Percentiles rank a stretch among this genome's conserved stretches.
Conservation (phyloP, 2,329 filamentous ascomycete species). For the Aureobasidium sp. region DNA sequence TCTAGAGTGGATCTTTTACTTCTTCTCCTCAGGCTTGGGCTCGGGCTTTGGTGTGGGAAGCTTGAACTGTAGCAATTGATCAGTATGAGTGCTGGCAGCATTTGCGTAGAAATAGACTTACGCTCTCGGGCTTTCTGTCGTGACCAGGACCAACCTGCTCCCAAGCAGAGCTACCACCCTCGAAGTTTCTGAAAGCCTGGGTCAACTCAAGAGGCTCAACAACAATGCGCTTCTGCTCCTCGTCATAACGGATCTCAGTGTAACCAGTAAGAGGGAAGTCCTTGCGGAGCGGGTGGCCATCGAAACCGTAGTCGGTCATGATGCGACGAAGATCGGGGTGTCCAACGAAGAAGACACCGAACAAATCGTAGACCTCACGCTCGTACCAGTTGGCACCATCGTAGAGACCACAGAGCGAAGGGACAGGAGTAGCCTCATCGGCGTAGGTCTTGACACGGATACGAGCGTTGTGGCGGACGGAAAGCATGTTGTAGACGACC, state of each 20-base stretch:
- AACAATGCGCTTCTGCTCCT: slow-evolving; percentile 99
- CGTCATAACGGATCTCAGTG: slow-evolving; percentile 95
- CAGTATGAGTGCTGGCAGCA: slow-evolving; percentile 7
- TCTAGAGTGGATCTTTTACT: slow-evolving; percentile 59
- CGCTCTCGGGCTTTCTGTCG: slow-evolving; percentile 68
- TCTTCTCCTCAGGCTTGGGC: slow-evolving; percentile 79
- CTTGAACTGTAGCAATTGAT: slow-evolving; percentile 59
- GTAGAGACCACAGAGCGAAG: slow-evolving; percentile 76
- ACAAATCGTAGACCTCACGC: slow-evolving; percentile 94
- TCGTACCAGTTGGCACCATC: slow-evolving; percentile 99
- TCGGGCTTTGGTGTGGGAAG: slow-evolving; percentile 93
- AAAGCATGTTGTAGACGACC: slow-evolving; percentile 94
- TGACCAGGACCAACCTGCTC: slow-evolving; percentile 64
- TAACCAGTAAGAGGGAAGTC: slow-evolving; percentile 98
- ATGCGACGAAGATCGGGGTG: slow-evolving; percentile 95
- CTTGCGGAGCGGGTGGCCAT: slow-evolving; percentile 93
- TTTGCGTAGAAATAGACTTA: slow-evolving; percentile 29
- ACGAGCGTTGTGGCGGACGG: slow-evolving; percentile 90
- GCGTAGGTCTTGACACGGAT: slow-evolving; percentile 98
- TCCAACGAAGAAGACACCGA: slow-evolving; percentile 91
- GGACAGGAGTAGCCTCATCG: slow-evolving; percentile 89
- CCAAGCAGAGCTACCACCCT: slow-evolving; percentile 58
- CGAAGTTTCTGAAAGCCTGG: slow-evolving; percentile 97
- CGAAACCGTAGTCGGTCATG: slow-evolving; percentile 99
- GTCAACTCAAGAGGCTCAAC: slow-evolving; percentile 96